Percentiles rank a stretch among this genome's conserved stretches.
These are phyloP conservation scores for Hysterium pulicare DNA, from an alignment of 2,329 filamentous ascomycete species.

Conservation along the genomic window DNA sequence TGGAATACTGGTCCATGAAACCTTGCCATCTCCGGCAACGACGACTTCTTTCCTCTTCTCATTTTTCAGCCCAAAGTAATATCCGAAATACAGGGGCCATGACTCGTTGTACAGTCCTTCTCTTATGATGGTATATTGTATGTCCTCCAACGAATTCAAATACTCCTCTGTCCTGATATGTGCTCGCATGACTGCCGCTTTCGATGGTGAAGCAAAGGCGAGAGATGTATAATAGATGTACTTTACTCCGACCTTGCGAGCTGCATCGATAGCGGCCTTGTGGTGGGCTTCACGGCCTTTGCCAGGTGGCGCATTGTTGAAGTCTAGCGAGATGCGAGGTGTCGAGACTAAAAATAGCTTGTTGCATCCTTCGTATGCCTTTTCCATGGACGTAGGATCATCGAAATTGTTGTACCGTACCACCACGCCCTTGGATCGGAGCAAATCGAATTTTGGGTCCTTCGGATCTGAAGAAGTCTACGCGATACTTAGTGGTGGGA, in stretches of 20 bases:
- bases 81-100: constrained; percentile 48
- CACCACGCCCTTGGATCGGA: constrained; percentile 29
- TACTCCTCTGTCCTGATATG: constrained; percentile 46
- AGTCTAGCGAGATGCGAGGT: constrained; percentile 44
- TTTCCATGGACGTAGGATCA: constrained; percentile 28
- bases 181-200: constrained; percentile 45
- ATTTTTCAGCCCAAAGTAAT: constrained; percentile 34
- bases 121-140: constrained; percentile 37
- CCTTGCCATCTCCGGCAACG: constrained; percentile 40
- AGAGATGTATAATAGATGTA: constrained; percentile 49
- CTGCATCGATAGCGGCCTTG: constrained; percentile 42
- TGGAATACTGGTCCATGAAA: constrained; percentile 44
- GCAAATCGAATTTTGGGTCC: constrained; percentile 20
- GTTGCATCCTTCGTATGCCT: constrained; percentile 37
- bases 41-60: constrained; percentile 38
- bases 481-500: constrained; percentile 10
- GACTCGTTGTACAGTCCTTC: constrained; percentile 47
- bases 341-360: constrained; percentile 46
- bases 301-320: constrained; percentile 40
- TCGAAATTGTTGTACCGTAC: constrained; percentile 42
- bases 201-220: constrained; percentile 40
- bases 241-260: constrained; percentile 38
- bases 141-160: constrained; percentile 27
- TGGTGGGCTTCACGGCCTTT: constrained; percentile 45
- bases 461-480: constrained; percentile 20